Conservation (phyloP, 371 early-diverging fungal species). For the Rhizopus stolonifer region DNA sequence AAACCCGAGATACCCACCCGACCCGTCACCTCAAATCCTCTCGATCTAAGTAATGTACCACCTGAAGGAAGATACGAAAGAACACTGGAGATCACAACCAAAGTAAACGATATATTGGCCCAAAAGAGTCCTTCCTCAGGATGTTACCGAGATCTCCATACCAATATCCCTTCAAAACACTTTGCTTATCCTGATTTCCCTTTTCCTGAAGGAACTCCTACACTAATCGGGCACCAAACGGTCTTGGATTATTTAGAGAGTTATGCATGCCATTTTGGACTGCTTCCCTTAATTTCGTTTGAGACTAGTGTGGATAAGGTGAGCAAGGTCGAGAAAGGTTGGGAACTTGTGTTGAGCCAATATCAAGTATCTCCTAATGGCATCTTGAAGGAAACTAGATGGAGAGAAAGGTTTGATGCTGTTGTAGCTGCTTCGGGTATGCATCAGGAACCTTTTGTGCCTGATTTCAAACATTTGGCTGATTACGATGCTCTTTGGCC, state of each 20-base stretch:
- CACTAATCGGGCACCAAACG: background rate
- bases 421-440: conserved; percentile 37
- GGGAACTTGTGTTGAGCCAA: conserved; percentile 25
- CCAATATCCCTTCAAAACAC: conserved; percentile 8
- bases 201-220: conserved; percentile 6
- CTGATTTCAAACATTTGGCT: conserved; percentile 26
- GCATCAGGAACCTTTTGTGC: conserved; percentile 35
- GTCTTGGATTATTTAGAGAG: conserved; percentile 7
- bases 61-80: conserved; percentile 11
- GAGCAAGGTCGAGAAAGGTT: conserved; percentile 9
- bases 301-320: conserved; percentile 24
- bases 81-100: conserved; percentile 20
- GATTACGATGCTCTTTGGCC: conserved; percentile 34
- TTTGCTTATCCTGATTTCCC: conserved; percentile 16
- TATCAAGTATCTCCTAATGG: conserved; percentile 17
- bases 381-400: conserved; percentile 10
- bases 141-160: conserved; percentile 22
- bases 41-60: background rate
- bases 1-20: conserved; percentile 26
- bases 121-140: conserved; percentile 21
- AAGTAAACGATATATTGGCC: conserved; percentile 5
- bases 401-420: conserved; percentile 42
- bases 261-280: conserved; percentile 11
- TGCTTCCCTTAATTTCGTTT: conserved; percentile 23
- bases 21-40: background rate